Base-by-base conservation (phyloP, 306 rosid genomes). In the Acacia melanoxylon region DNA sequence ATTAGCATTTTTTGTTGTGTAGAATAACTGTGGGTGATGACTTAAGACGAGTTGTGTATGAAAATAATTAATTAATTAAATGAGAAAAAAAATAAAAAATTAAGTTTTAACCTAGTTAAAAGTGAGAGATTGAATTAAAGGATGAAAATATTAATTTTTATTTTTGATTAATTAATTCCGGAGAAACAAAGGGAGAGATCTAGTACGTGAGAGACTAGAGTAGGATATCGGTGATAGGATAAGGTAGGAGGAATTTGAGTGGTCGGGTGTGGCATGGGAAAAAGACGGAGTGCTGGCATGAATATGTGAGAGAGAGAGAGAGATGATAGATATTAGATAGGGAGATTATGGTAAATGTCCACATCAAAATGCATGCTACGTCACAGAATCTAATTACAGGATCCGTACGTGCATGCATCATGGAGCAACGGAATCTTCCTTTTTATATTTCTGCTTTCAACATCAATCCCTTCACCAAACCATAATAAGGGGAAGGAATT, bases 341-440 rank as follows among this genome's bases (percentile, higher is more conserved):
- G 65, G 65, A 58, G 67, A 61, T 4, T 61, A 10, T 61, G 67
- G 35, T 61, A 61, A 61, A 61, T 77, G 76, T 81, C 40, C 65
- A 52, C 22, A 78, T 83, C 82, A 68, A 44, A 51, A 49, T 85
- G 79, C 81, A 83, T 83, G 85, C 69, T 63, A 83, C 74, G 80
- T 74, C 85, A 85, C 66, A 83, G 88, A 84, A 82, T 84, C 89
- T 24, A 41, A 46, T 44, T n/a, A n/a, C 70, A 67, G 68, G 49
- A 84, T 76, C 76, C 49, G 13, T 75, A 45, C 86, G 80, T 83
- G 82, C 79, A 83, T 75, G 83, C 82, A 41, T 63, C 77, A 46
- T 52, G 63, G 71, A 70, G 13, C 19, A 25, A 24, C 31, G 19
- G 54, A 69, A 69, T 69, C 52, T 42, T 69, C 31, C 33, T 6